Conservation (phyloP, 805 yeast species). For the Saccharomycopsis synnaedendra region DNA sequence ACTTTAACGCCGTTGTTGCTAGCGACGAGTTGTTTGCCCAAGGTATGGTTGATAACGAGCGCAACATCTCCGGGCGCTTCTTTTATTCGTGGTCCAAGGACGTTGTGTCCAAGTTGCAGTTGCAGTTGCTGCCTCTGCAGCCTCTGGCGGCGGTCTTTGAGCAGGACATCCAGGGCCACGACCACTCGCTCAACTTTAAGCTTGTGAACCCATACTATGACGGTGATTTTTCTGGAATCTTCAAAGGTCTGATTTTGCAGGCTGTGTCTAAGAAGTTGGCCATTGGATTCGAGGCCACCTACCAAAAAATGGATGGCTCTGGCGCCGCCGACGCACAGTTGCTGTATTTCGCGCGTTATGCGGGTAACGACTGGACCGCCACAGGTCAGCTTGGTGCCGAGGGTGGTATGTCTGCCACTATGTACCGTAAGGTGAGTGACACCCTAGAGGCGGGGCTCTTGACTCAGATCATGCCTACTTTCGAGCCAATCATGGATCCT, state of each 20-base stretch:
- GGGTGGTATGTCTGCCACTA: slow-evolving; percentile 80
- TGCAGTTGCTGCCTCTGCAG: slow-evolving; percentile 81
- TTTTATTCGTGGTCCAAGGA: slow-evolving; percentile 83
- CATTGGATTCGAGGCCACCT: slow-evolving; percentile 86
- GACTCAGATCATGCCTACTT: slow-evolving; percentile 67
- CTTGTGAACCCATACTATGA: slow-evolving; percentile 79
- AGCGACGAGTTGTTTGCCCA: slow-evolving; percentile 77
- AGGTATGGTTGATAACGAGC: slow-evolving; percentile 84
- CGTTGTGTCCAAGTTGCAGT: slow-evolving; percentile 70
- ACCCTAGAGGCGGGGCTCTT: slow-evolving; percentile 93
- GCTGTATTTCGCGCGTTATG: slow-evolving; percentile 83
- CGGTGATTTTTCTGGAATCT: slow-evolving; percentile 79
- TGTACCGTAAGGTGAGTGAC: slow-evolving; percentile 89
- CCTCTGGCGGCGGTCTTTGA: slow-evolving; percentile 92
- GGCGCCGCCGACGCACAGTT: slow-evolving; percentile 86
- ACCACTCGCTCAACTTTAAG: slow-evolving; percentile 82
- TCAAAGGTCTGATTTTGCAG: slow-evolving; percentile 85
- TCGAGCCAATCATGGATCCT: slow-evolving; percentile 64
- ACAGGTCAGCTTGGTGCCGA: slow-evolving; percentile 89
- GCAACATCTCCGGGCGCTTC: slow-evolving; percentile 75
- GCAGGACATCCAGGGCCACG: slow-evolving; percentile 88
- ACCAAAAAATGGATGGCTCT: slow-evolving; percentile 58
- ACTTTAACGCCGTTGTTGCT: slow-evolving; percentile 83
- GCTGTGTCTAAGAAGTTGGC: slow-evolving; percentile 75
- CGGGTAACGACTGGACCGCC: slow-evolving; percentile 76